These are phyloP conservation scores for Aspergillus ibericus DNA, from an alignment of 2,329 filamentous ascomycete genomes.

Conservation along the genomic window DNA sequence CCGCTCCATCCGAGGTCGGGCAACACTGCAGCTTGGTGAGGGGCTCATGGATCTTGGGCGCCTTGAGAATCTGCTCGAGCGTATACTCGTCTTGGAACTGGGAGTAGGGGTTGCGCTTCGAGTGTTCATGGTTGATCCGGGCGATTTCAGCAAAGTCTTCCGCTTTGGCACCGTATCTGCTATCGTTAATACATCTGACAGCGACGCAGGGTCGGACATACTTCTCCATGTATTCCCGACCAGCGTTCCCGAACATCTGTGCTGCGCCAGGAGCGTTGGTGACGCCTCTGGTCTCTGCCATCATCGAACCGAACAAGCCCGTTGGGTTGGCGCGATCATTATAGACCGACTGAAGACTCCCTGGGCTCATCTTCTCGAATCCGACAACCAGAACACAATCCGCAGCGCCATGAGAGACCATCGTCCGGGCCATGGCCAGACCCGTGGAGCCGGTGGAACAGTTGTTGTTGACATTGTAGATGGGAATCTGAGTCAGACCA, in stretches of 20 bases:
- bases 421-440: constrained; percentile 75
- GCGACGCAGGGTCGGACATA: constrained; percentile 41
- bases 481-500: constrained; percentile 92
- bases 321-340: constrained; percentile 81
- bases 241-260: constrained; percentile 95
- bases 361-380: constrained; percentile 97
- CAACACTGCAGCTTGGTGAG: constrained; percentile 99
- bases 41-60: constrained; percentile 77
- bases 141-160: constrained; percentile 95
- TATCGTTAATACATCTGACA: neutral
- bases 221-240: constrained; percentile 93
- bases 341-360: constrained; percentile 80
- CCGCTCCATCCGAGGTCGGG: constrained; percentile 89
- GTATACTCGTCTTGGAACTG: constrained; percentile 94
- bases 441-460: constrained; percentile 95
- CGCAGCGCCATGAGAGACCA: constrained; percentile 76
- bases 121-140: constrained; percentile 89
- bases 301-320: constrained; percentile 71
- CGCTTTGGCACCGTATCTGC: constrained; percentile 73
- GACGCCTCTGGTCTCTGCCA: constrained; percentile 76
- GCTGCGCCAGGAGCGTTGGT: constrained; percentile 82
- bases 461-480: constrained; percentile 99
- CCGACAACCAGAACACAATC: constrained; percentile 90
- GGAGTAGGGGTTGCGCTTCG: constrained; percentile 91
- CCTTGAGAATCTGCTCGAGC: constrained; percentile 73